Conservation (phyloP, 176 grass and related monocot species). For the Olyra latifolia region DNA sequence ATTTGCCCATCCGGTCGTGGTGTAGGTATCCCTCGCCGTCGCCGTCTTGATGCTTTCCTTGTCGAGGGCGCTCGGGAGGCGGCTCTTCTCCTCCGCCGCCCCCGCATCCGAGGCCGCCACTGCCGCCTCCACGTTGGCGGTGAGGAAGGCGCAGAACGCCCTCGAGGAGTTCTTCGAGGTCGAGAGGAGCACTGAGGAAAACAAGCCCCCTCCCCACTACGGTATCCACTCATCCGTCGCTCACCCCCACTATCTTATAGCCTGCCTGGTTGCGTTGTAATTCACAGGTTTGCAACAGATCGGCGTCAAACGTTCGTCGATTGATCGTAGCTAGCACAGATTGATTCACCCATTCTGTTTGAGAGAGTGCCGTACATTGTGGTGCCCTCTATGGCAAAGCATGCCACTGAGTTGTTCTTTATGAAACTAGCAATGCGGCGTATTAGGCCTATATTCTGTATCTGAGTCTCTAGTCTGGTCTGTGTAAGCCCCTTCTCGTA, state of each 20-base stretch:
- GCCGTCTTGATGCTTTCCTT: conserved; percentile 55
- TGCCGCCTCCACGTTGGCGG: conserved; percentile 32
- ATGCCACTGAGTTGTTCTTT: background rate
- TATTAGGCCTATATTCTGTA: background rate
- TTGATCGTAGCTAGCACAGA: background rate
- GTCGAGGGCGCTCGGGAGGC: conserved; percentile 59
- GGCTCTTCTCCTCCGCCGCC: conserved; percentile 44
- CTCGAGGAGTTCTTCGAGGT: conserved; percentile 96
- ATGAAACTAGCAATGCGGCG: background rate
- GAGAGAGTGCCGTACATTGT: background rate
- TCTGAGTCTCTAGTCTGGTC: background rate
- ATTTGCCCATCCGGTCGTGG: background rate
- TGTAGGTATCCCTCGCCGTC: background rate
- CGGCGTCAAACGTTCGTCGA: background rate
- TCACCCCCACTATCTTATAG: background rate
- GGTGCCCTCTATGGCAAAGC: background rate
- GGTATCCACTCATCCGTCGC: conserved; percentile 35
- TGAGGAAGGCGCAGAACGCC: conserved; percentile 63
- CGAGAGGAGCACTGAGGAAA: conserved; percentile 68
- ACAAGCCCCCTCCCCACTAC: conserved; percentile 67
- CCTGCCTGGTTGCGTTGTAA: background rate
- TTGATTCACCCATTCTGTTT: background rate
- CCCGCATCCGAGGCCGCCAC: conserved; percentile 46
- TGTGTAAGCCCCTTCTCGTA: background rate
- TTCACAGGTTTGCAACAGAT: background rate